These are phyloP conservation scores for Lachnellula occidentalis DNA, from an alignment of 2,329 filamentous ascomycete species.

Conservation along the genomic window DNA sequence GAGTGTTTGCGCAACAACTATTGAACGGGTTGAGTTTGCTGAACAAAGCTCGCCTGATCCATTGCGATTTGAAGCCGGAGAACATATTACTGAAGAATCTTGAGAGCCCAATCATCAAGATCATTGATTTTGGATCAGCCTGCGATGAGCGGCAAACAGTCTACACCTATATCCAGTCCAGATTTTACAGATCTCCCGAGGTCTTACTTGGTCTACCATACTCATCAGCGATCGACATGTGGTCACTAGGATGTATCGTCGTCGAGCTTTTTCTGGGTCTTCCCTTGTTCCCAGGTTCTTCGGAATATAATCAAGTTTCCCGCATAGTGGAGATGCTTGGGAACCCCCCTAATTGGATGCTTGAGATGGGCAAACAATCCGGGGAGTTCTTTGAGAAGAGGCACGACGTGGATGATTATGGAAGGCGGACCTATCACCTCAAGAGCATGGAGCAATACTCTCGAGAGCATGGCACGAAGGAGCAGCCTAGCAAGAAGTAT, in stretches of 20 bases:
- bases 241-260: constrained; percentile 97
- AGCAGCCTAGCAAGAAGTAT: constrained; percentile 99
- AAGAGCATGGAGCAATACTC: constrained; percentile 99
- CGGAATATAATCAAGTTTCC: constrained; percentile 97
- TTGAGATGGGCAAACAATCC: constrained; percentile 97
- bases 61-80: constrained; percentile 97
- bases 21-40: constrained; percentile 86
- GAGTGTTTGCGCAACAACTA: constrained; percentile 95
- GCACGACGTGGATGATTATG: constrained; percentile 78
- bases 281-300: constrained; percentile 92
- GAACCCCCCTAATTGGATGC: constrained; percentile 96
- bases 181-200: constrained; percentile 96
- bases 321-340: constrained; percentile 98
- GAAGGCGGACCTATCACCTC: constrained; percentile 80
- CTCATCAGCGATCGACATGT: constrained; percentile 99
- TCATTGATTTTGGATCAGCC: constrained; percentile 98
- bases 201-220: constrained; percentile 94
- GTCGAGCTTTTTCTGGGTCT: constrained; percentile 94
- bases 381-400: constrained; percentile 95
- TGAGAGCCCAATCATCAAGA: constrained; percentile 98
- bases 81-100: constrained; percentile 97
- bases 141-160: constrained; percentile 98
- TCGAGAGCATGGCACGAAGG: constrained; percentile 89
- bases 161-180: constrained; percentile 97
- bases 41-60: constrained; percentile 94